Evolutionary conservation across 495 filamentous ascomycete genomes (phyloP).

Genomic region (Xylaria nigripes): DNA sequence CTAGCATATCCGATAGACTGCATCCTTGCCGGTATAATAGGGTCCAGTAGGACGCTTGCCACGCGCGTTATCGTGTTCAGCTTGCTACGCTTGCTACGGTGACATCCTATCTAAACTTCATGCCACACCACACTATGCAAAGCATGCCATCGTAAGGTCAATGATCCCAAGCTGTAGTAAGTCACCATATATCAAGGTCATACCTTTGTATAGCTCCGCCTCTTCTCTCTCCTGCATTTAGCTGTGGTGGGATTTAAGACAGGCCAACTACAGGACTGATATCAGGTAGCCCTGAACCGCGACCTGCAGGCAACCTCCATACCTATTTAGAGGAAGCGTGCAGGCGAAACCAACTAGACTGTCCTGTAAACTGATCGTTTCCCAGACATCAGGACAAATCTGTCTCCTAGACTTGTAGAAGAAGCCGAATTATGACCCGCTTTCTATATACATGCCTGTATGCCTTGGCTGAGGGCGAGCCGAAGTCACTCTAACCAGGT

Average conservation of each 20-base stretch:
- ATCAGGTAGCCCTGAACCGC: constrained; percentile 9
- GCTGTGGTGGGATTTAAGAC: constrained; percentile 5
- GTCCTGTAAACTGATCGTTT: neutral
- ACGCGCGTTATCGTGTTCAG: constrained; percentile 13
- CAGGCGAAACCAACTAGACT: constrained; percentile 1
- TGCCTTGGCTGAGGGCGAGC: constrained; percentile 6
- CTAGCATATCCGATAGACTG: neutral
- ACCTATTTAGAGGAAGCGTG: constrained; percentile 1
- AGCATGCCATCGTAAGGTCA: neutral
- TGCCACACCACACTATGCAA: neutral
- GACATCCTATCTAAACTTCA: constrained; percentile 1
- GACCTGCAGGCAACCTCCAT: constrained; percentile 5
- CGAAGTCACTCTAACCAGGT: neutral
- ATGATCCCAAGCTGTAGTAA: neutral
- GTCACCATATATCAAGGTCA: neutral
- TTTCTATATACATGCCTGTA: neutral
- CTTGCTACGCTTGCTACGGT: constrained; percentile 12
- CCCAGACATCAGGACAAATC: neutral
- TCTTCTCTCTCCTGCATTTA: constrained; percentile 2
- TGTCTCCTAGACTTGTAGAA: neutral
- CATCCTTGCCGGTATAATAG: neutral
- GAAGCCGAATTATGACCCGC: constrained; percentile 9
- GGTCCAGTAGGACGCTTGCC: constrained; percentile 5
- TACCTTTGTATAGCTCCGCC: neutral
- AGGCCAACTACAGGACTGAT: constrained; percentile 6